Percentiles rank a stretch among this genome's conserved stretches.
Conservation (phyloP, 306 rosid species). For the Canavalia gladiata region DNA sequence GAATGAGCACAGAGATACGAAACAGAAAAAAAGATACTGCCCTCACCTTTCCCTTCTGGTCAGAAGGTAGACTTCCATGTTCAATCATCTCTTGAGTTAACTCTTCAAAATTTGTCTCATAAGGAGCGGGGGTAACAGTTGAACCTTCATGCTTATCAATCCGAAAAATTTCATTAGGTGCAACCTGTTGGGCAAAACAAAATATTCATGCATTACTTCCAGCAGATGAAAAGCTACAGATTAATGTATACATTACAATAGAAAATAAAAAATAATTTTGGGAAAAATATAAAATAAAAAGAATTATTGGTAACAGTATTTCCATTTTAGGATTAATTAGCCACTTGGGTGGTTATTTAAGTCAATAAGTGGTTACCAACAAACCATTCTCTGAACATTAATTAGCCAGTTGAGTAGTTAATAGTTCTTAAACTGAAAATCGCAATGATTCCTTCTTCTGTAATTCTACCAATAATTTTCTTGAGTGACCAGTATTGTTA, state of each 20-base stretch:
- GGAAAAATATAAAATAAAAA: background rate
- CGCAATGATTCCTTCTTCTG: background rate
- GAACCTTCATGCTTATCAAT: conserved; percentile 74
- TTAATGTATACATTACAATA: conserved; percentile 9
- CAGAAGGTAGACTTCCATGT: conserved; percentile 55
- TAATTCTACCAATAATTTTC: background rate
- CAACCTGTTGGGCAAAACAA: conserved; percentile 63
- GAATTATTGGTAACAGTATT: background rate
- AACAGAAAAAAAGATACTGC: conserved; percentile 29
- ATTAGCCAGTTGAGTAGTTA: background rate
- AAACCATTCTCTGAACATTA: background rate
- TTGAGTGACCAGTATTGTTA: background rate
- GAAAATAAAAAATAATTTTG: conserved; percentile 26
- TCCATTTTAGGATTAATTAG: background rate
- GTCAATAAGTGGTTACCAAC: background rate
- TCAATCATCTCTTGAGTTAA: conserved; percentile 60
- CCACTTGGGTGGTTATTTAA: background rate
- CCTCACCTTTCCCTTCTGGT: conserved; percentile 67
- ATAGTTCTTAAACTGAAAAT: background rate
- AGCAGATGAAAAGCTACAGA: conserved; percentile 26
- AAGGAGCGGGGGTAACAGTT: conserved; percentile 48
- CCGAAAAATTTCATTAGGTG: conserved; percentile 77
- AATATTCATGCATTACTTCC: background rate
- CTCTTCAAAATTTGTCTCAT: conserved; percentile 66
- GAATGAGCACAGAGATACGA: conserved; percentile 1